Evolutionary conservation across 163 green algal genomes (phyloP), one percentile per base, ranked within the genome.

Genomic region (Coccomyxa subellipsoidea): DNA sequence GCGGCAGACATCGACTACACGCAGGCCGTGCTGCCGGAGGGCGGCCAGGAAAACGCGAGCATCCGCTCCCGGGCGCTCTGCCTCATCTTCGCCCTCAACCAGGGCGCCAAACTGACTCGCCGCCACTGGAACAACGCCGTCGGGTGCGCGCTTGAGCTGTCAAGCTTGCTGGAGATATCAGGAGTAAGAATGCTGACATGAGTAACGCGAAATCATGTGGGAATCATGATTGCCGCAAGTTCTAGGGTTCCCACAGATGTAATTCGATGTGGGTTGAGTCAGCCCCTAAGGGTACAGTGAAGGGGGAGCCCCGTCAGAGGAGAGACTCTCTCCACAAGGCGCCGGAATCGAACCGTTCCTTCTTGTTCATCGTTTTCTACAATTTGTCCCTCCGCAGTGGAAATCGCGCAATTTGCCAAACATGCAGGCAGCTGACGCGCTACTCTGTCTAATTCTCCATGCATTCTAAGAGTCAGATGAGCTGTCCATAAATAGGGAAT

Each of bases 151-250:
- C 47, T 59, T n/a, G n/a, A n/a, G 47, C 47, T 18, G 47, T 12
- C 12, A 66, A 12, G 47, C 47, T 29, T 39, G 77, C 34, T 92
- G 79, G 81, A 92, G 87, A 84, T 79, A 86, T 90, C 83, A 86
- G 84, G 89, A 92, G 85, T 85, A 86, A 91, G 80, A 90, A 92
- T 92, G 88, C 85, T 89, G 89, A 90, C 86, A 90, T 92, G 85
- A 92, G 89, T 92, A 92, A 89, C 89, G 88, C 85, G 76, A 89
- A 91, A 88, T 87, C 81, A 71, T 86, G 89, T 92, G 81, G 87
- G 86, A 93, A 84, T 83, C 89, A 87, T 76, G 79, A 87, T 90
- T 86, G 88, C 85, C 88, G 88, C 83, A 93, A 88, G 81, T 86
- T 85, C 69, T 81, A 89, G 88, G 89, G 59, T 93, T 93, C 88